Base-by-base conservation (phyloP, 2,329 filamentous ascomycete species). In the Graphiopsis chlorocephala region DNA sequence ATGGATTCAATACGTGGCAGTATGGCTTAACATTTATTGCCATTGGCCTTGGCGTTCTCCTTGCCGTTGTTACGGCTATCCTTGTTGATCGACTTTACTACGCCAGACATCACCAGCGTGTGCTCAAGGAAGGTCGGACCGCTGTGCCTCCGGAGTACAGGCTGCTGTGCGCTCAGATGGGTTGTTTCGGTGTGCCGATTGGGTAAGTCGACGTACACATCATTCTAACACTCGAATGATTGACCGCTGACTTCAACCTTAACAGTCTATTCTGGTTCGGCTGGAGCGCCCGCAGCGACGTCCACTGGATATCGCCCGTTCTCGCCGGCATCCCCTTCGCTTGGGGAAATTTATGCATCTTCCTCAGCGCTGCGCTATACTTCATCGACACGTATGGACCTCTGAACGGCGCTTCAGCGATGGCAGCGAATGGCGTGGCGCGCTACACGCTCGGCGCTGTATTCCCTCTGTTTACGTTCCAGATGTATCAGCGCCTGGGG, bases 1-100 rank as follows among this genome's bases (percentile, higher is more conserved):
- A 96, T 75, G 87, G 85, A 20, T 93, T 96, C 79, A 86, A 86
- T 59, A 82, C 92, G 4, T 94, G 90, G 82, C 90, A 96, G 76
- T 82, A 86, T 17, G 93, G 93, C 15, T 79, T 95, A 64, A 84
- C 87, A 8, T 97, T 97, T 76, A 72, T 94, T 45, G 90, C 88
- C 5, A 84, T 92, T 65, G 82, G 90, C 57, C 78, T 88, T 1
- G 88, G 90, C 50, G 90, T 91, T 85, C 63, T 90, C 0, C 52
- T 83, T 11, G 89, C 82, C 15, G 82, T 85, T 2, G 15, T 72
- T 0, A 77, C 75, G 0, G 69, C 69, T 17, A 70, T 81, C 15
- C 2, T 76, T 3, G 68, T 78, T 62, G 80, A 81, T 64, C 70
- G 66, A 12, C 64, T 64, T 2, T 57, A 80, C 8, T 81, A 81